Evolutionary conservation across 2,329 filamentous ascomycete species (phyloP).

Genomic region (Purpureocillium lavendulum): DNA sequence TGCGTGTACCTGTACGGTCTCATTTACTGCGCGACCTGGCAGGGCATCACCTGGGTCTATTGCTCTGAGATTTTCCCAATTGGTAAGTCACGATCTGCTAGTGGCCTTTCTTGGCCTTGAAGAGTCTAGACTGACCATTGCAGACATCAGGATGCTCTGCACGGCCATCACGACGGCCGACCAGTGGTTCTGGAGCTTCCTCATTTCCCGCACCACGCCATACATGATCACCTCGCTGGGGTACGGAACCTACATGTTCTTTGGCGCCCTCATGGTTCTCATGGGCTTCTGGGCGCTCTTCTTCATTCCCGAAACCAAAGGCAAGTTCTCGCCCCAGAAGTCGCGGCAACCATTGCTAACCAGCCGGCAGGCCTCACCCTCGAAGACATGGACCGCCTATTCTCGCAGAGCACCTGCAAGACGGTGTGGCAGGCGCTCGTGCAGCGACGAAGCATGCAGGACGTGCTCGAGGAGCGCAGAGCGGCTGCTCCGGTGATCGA

Average conservation of each 20-base stretch:
- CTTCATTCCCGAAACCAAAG: constrained; percentile 44
- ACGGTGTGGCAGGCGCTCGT: constrained; percentile 16
- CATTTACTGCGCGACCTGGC: constrained; percentile 31
- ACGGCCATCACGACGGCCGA: constrained; percentile 24
- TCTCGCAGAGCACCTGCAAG: constrained; percentile 19
- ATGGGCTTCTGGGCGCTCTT: constrained; percentile 39
- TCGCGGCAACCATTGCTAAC: too few relatives aligned
- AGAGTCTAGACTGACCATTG: too few relatives aligned
- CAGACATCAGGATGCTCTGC: constrained; percentile 26
- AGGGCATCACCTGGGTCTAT: constrained; percentile 35
- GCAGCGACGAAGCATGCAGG: constrained; percentile 1
- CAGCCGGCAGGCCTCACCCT: constrained; percentile 26
- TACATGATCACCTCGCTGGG: constrained; percentile 32
- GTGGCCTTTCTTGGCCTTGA: too few relatives aligned
- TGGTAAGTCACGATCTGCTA: too few relatives aligned
- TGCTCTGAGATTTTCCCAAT: constrained; percentile 37
- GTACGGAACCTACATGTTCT: constrained; percentile 47
- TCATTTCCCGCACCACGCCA: constrained; percentile 29
- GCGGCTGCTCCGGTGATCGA: not conserved
- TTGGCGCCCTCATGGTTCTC: constrained; percentile 33
- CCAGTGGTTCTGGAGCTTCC: constrained; percentile 30
- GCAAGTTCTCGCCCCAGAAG: constrained; percentile 13
- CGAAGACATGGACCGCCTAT: constrained; percentile 36
- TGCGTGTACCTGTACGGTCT: constrained; percentile 33
- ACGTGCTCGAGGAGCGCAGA: not conserved